Conservation (phyloP, 306 rosid genomes). For the Prunus campanulata region DNA sequence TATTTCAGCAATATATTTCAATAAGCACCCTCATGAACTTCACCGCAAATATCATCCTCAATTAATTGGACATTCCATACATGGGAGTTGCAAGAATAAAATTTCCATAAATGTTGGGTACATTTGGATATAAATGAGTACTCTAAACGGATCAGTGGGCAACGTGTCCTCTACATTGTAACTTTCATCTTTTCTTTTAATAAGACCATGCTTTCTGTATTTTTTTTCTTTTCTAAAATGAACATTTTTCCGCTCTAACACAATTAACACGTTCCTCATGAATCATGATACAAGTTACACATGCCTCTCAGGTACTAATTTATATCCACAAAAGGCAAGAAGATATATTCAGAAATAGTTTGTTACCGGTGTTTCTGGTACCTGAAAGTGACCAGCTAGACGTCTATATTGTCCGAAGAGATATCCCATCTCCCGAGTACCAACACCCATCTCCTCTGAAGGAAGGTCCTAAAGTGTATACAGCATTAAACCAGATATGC, state of each 20-base stretch:
- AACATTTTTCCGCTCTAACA: too few species aligned
- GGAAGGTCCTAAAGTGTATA: conserved; percentile 77
- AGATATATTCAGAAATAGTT: conserved; percentile 8
- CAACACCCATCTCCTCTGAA: conserved; percentile 99
- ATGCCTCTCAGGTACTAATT: neutral
- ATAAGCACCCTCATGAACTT: neutral
- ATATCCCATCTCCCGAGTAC: conserved; percentile 99
- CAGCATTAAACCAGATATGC: conserved; percentile 33
- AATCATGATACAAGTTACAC: neutral
- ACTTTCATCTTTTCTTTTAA: too few species aligned
- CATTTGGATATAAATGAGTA: too few species aligned
- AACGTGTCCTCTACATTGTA: too few species aligned
- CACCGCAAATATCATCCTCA: neutral
- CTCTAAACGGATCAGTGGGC: too few species aligned
- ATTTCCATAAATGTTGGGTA: too few species aligned
- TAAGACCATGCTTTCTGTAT: too few species aligned
- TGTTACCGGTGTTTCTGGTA: conserved; percentile 30
- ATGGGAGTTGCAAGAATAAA: too few species aligned
- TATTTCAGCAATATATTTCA: too few species aligned
- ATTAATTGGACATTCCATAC: too few species aligned
- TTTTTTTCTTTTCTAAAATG: too few species aligned
- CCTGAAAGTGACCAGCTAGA: conserved; percentile 95
- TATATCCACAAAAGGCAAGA: neutral
- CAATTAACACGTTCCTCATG: too few species aligned
- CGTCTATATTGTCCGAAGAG: conserved; percentile 98